phyloP scores from a whole-genome alignment of 2,329 filamentous ascomycete genomes.

The Fusarium sp. region DNA sequence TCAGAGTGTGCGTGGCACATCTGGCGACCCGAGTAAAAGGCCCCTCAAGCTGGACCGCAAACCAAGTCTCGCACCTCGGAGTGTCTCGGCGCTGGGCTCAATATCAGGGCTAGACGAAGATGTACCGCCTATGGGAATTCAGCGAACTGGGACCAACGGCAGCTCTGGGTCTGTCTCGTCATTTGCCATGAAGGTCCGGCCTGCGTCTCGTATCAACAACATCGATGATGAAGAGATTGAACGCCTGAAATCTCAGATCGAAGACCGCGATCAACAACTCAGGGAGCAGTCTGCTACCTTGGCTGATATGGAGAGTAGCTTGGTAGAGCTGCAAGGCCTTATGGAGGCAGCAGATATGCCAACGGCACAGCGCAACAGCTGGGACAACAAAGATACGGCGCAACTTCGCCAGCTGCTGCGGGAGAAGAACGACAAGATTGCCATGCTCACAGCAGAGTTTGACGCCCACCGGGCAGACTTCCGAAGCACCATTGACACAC shows the following conservation, averaged over 20 bases:
- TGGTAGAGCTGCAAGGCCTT: constrained; percentile 78
- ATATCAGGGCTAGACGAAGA: constrained; percentile 66
- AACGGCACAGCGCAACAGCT: constrained; percentile 55
- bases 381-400: constrained; percentile 75
- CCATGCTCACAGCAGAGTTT: constrained; percentile 91
- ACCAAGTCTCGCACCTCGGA: constrained; percentile 64
- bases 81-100: constrained; percentile 66
- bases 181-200: constrained; percentile 62
- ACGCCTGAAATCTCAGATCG: constrained; percentile 75
- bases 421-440: constrained; percentile 97
- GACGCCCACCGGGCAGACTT: constrained; percentile 96
- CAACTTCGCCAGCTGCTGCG: constrained; percentile 84
- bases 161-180: constrained; percentile 64
- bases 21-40: constrained; percentile 69
- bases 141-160: constrained; percentile 63
- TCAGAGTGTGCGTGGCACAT: constrained; percentile 68
- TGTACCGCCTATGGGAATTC: constrained; percentile 60
- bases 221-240: constrained; percentile 76
- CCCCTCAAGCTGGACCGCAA: constrained; percentile 58
- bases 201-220: constrained; percentile 61
- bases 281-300: constrained; percentile 85
- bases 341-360: constrained; percentile 66
- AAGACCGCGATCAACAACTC: constrained; percentile 87
- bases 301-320: constrained; percentile 86
- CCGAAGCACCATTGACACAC: constrained; percentile 92